These are phyloP conservation scores for Neurospora sp. DNA, from an alignment of 495 filamentous ascomycete species.

Conservation along the genomic window DNA sequence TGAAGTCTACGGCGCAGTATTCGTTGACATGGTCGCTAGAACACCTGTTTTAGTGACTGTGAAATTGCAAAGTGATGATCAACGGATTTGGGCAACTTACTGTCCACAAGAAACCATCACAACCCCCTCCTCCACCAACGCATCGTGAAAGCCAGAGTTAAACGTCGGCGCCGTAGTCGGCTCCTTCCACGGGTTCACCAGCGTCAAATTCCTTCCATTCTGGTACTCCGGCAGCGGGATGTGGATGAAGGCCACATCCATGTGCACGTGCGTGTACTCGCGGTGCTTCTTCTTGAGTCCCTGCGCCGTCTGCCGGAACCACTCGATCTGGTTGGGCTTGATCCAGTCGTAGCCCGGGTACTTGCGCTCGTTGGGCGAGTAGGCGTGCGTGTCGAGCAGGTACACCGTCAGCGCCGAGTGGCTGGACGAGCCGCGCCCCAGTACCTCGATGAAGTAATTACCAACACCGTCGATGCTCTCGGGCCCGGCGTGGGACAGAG, in stretches of 20 bases:
- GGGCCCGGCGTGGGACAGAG: constrained; percentile 71
- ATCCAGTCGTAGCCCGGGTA: constrained; percentile 92
- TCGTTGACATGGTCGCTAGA: constrained; percentile 87
- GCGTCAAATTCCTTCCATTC: constrained; percentile 27
- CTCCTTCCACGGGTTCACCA: constrained; percentile 62
- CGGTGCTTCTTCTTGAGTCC: constrained; percentile 57
- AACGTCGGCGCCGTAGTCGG: constrained; percentile 72
- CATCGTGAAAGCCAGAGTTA: constrained; percentile 82
- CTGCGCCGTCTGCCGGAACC: constrained; percentile 74
- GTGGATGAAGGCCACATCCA: constrained; percentile 95
- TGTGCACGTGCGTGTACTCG: constrained; percentile 82
- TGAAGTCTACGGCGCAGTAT: constrained; percentile 67
- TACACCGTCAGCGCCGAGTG: constrained; percentile 91
- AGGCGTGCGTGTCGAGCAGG: constrained; percentile 85
- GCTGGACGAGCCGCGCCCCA: constrained; percentile 62
- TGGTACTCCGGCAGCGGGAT: constrained; percentile 90
- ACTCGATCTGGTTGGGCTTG: constrained; percentile 84
- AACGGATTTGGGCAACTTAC: constrained; percentile 38
- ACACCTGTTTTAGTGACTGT: constrained; percentile 1
- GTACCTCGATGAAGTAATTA: constrained; percentile 89
- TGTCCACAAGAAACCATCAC: constrained; percentile 86
- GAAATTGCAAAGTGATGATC: not conserved
- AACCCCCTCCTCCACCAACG: constrained; percentile 72
- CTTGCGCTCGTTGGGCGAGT: constrained; percentile 80
- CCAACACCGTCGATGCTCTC: constrained; percentile 79